Percentiles rank a stretch among this genome's conserved stretches.
These are phyloP conservation scores for Pseudogymnoascus pannorum DNA, from an alignment of 2,329 filamentous ascomycete species.

Conservation along the genomic window DNA sequence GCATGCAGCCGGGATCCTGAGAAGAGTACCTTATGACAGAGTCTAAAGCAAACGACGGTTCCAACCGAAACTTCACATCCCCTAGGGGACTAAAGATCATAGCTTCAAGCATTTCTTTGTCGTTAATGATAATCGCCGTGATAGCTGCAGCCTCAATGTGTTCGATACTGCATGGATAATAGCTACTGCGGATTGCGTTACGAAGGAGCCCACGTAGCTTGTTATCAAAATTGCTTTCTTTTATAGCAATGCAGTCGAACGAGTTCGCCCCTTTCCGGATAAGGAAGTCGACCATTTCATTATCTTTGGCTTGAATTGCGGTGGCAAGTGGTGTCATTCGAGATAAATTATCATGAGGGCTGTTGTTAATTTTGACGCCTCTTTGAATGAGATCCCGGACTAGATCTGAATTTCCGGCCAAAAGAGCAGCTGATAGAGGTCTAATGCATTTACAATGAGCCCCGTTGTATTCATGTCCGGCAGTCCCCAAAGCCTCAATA, in stretches of 20 bases:
- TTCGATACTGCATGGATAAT: neutral
- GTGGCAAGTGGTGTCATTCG: neutral
- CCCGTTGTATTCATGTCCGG: neutral
- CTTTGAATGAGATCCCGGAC: neutral
- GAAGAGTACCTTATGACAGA: no score
- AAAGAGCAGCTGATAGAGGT: neutral
- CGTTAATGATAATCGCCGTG: neutral
- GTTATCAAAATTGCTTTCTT: neutral
- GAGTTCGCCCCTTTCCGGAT: neutral
- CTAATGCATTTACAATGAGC: neutral
- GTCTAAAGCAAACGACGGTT: neutral
- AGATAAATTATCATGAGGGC: no score
- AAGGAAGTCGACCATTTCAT: neutral
- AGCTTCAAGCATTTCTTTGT: neutral
- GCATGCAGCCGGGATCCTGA: no score
- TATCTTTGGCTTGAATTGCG: fast-evolving
- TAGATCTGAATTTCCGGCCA: neutral
- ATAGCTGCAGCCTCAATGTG: neutral
- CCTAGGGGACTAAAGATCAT: neutral
- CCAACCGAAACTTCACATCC: neutral
- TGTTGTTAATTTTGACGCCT: neutral
- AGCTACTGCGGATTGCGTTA: neutral
- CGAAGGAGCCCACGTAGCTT: neutral
- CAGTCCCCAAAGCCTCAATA: neutral
- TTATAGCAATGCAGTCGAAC: neutral